Evolutionary conservation across 192 early-diverging fungal genomes (phyloP).

Genomic region (Backusella sp.): DNA sequence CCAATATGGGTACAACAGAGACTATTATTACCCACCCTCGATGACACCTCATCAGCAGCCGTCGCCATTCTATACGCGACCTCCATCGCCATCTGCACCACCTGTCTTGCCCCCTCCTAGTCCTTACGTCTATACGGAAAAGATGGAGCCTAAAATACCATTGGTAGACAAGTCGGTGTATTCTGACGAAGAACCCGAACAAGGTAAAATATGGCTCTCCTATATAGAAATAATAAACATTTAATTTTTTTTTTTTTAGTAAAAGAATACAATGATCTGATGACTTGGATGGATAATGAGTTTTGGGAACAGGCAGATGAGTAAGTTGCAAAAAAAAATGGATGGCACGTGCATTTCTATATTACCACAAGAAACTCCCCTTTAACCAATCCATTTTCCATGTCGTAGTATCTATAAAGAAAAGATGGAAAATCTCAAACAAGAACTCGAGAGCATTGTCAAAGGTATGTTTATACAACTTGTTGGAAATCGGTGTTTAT

Average conservation of each 20-base stretch:
- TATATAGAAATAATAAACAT: background rate
- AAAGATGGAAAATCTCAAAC: conserved; percentile 19
- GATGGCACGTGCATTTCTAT: background rate
- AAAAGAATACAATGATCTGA: conserved; percentile 21
- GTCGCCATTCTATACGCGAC: conserved; percentile 4
- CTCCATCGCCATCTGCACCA: background rate
- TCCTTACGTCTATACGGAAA: background rate
- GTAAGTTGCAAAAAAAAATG: conserved; percentile 7
- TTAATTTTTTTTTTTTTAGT: background rate
- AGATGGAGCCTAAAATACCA: background rate
- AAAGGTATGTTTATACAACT: conserved; percentile 3
- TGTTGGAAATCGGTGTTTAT: background rate
- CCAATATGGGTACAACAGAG: background rate
- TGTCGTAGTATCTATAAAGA: conserved; percentile 29
- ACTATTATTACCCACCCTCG: background rate
- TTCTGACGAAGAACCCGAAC: conserved; percentile 2
- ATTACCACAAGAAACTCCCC: background rate
- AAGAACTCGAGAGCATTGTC: conserved; percentile 32
- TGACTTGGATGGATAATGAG: conserved; percentile 23
- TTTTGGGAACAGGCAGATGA: conserved; percentile 29
- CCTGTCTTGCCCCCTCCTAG: background rate
- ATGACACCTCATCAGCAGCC: background rate
- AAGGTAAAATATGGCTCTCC: background rate
- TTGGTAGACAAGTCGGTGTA: background rate
- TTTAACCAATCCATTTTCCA: background rate